These are phyloP conservation scores for Deinandra increscens DNA, from an alignment of 129 eudicot species.

Conservation along the genomic window DNA sequence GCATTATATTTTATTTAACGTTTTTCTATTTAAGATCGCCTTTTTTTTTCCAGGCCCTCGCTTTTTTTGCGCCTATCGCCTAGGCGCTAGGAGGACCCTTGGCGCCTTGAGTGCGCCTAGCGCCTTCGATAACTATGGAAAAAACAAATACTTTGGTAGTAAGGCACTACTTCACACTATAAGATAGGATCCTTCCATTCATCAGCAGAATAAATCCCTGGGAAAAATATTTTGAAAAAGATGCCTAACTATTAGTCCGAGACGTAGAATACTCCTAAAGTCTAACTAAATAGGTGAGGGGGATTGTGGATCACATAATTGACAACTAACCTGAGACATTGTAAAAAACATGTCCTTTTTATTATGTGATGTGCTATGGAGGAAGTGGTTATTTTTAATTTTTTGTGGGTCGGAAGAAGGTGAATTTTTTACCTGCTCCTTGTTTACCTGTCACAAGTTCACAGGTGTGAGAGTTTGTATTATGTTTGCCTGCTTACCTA, in stretches of 20 bases:
- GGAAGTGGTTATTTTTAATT: not conserved
- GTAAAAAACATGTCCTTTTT: not conserved
- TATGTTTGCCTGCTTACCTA: constrained; percentile 13
- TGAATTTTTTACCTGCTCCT: constrained; percentile 11
- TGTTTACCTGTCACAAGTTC: constrained; percentile 9
- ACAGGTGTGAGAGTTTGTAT: not conserved
- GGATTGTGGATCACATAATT: not conserved
- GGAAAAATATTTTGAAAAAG: too few relatives aligned
- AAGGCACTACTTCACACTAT: not conserved
- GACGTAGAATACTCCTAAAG: not conserved
- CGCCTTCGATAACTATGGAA: too few relatives aligned
- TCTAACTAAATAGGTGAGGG: not conserved
- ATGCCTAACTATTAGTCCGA: not conserved
- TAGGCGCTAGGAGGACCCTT: too few relatives aligned
- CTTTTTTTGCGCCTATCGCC: too few relatives aligned
- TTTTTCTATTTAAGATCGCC: too few relatives aligned
- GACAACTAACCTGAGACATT: constrained; percentile 6
- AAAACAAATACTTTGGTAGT: not conserved
- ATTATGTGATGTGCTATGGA: constrained; percentile 2
- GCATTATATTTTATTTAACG: too few relatives aligned
- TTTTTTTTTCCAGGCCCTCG: too few relatives aligned
- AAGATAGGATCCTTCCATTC: not conserved
- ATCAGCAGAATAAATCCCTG: not conserved
- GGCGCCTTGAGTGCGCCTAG: too few relatives aligned
- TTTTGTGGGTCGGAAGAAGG: constrained; percentile 23